Evolutionary conservation across 352 stramenopile genomes (phyloP).

Genomic region (Globisporangium barbulae): DNA sequence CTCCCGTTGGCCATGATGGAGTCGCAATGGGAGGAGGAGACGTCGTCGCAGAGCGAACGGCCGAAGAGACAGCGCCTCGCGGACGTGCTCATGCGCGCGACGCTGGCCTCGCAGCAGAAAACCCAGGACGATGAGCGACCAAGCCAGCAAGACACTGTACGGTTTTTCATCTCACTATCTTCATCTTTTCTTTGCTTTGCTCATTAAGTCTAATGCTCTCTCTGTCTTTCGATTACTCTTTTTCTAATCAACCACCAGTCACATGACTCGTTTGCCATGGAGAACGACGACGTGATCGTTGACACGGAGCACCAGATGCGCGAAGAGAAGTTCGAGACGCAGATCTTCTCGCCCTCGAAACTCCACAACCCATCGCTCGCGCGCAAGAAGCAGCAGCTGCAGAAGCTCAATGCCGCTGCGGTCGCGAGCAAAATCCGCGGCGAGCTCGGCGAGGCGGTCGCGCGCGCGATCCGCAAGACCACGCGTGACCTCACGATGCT

Average conservation of each 20-base stretch:
- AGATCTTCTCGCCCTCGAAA: slow-evolving; percentile 60
- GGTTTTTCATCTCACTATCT: neutral
- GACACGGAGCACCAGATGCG: slow-evolving; percentile 63
- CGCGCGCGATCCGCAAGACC: slow-evolving; percentile 45
- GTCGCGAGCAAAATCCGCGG: slow-evolving; percentile 44
- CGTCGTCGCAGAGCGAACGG: neutral
- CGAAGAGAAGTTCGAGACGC: slow-evolving; percentile 44
- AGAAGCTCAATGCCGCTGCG: slow-evolving; percentile 21
- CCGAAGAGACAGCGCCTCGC: slow-evolving; percentile 36
- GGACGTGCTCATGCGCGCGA: slow-evolving; percentile 59
- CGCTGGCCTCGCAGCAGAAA: slow-evolving; percentile 50
- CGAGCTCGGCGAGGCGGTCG: slow-evolving; percentile 49
- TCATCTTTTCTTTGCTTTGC: neutral
- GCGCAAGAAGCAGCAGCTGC: slow-evolving; percentile 19
- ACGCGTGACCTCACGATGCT: slow-evolving; percentile 63
- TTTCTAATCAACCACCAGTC: neutral
- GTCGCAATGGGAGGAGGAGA: slow-evolving; percentile 14
- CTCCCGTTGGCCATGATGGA: slow-evolving; percentile 3
- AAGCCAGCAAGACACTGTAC: neutral
- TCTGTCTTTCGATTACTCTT: neutral
- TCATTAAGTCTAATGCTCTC: too few relatives aligned
- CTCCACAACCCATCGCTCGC: slow-evolving; percentile 2
- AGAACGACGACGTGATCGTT: slow-evolving; percentile 41
- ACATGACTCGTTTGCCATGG: neutral
- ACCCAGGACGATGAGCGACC: neutral